phyloP scores from a whole-genome alignment of 202 grass and related monocot genomes.

The Dendrocalamus latiflorus region DNA sequence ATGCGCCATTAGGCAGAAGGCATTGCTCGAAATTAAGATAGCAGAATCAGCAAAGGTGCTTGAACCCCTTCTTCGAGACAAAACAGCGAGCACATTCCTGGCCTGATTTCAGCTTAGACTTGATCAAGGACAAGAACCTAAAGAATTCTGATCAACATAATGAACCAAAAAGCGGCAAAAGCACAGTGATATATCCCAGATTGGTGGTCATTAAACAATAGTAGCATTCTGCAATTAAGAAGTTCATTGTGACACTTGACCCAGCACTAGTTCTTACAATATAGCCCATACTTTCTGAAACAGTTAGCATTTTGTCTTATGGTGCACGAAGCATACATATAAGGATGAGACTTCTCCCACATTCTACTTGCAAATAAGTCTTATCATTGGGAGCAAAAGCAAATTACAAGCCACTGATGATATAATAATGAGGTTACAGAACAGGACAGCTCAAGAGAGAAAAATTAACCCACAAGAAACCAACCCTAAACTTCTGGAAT shows the following conservation, averaged over 20 bases:
- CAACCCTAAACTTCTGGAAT: constrained; percentile 22
- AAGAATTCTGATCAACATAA: not conserved
- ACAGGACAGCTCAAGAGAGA: not conserved
- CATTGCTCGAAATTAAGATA: not conserved
- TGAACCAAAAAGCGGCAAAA: not conserved
- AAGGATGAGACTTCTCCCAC: not conserved
- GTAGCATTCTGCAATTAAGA: not conserved
- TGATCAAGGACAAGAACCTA: not conserved
- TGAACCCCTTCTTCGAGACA: not conserved
- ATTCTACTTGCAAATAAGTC: not conserved
- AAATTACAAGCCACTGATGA: not conserved
- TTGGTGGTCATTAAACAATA: not conserved
- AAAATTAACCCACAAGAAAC: constrained; percentile 26
- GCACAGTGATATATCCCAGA: not conserved
- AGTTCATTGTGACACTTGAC: not conserved
- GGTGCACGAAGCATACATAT: not conserved
- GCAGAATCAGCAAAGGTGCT: not conserved
- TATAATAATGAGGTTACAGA: constrained; percentile 5
- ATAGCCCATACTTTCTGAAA: not conserved
- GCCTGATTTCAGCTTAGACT: not conserved
- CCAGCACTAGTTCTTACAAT: not conserved
- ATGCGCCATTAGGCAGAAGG: not conserved
- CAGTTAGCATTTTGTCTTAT: not conserved
- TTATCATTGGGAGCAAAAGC: not conserved
- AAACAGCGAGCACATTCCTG: not conserved